phyloP scores from a whole-genome alignment of 2,329 filamentous ascomycete genomes.

The Phoma sp. region DNA sequence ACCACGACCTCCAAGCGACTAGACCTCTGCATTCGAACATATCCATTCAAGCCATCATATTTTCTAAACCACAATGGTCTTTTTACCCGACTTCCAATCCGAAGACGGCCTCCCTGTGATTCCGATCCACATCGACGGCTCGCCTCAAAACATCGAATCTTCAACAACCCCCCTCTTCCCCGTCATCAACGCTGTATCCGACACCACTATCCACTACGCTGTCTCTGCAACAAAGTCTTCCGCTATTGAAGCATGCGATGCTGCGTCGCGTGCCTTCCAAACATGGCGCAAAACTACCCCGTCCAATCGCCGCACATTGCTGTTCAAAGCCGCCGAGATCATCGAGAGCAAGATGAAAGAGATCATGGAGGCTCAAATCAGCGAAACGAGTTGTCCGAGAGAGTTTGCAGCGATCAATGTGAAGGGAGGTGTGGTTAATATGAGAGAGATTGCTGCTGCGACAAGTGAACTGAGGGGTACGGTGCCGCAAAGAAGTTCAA shows the following conservation, averaged over 20 bases:
- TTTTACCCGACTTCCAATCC: not conserved
- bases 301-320: slow-evolving; percentile 68
- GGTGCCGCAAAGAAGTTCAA: slow-evolving; percentile 52
- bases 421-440: slow-evolving; percentile 44
- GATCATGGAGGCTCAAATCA: slow-evolving; percentile 64
- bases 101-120: slow-evolving; percentile 25
- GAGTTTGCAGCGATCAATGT: slow-evolving; percentile 47
- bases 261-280: slow-evolving; percentile 70
- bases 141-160: slow-evolving; percentile 48
- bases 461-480: slow-evolving; percentile 42
- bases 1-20: too few relatives aligned
- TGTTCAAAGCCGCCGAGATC: slow-evolving; percentile 71
- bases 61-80: not conserved
- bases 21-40: too few relatives aligned
- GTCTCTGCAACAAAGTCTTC: slow-evolving; percentile 62
- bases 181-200: slow-evolving; percentile 62
- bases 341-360: slow-evolving; percentile 66
- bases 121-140: slow-evolving; percentile 56
- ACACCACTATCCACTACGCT: slow-evolving; percentile 61
- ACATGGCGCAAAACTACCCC: slow-evolving; percentile 72
- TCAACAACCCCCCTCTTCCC: slow-evolving; percentile 54
- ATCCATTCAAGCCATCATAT: too few relatives aligned
- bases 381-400: slow-evolving; percentile 61
- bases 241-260: slow-evolving; percentile 61
- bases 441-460: slow-evolving; percentile 57